These are phyloP conservation scores for Amanita brunnescens DNA, from an alignment of 768 basidiomycete species.

Conservation along the genomic window DNA sequence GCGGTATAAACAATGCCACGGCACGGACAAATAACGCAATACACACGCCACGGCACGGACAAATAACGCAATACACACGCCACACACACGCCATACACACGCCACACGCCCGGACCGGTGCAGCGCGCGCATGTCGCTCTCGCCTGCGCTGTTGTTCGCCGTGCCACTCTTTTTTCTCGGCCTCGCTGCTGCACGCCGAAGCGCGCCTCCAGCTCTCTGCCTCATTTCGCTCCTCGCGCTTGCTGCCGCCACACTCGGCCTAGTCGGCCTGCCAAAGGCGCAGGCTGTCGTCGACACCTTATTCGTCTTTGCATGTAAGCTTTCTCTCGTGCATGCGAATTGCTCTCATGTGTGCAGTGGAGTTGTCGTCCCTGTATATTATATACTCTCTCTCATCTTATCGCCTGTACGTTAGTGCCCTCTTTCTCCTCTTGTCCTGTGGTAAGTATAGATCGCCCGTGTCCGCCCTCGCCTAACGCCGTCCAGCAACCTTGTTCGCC, in stretches of 20 bases:
- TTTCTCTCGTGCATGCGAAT: background rate
- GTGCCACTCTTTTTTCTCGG: constrained; percentile 13
- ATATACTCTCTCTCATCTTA: constrained; percentile 11
- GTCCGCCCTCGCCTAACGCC: constrained; percentile 7
- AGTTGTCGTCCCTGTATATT: constrained; percentile 14
- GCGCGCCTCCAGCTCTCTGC: too few species aligned
- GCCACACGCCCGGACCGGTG: background rate
- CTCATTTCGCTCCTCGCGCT: constrained; percentile 14
- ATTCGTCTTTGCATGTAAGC: constrained; percentile 16
- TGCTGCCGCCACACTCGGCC: constrained; percentile 14
- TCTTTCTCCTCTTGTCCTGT: constrained; percentile 16
- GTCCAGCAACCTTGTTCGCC: constrained; percentile 15
- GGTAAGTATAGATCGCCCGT: constrained; percentile 11
- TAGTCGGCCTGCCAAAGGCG: constrained; percentile 8
- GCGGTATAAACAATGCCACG: too few species aligned
- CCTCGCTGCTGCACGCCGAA: too few species aligned
- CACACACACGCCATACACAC: background rate
- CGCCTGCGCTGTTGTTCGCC: constrained; percentile 12
- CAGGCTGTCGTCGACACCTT: constrained; percentile 15
- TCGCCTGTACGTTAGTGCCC: constrained; percentile 12
- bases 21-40: too few species aligned
- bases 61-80: too few species aligned
- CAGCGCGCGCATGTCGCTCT: too few species aligned
- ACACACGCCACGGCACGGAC: too few species aligned
- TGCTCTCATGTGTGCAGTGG: constrained; percentile 10